Evolutionary conservation across 2,329 filamentous ascomycete genomes (phyloP), one percentile per base, ranked within the genome.

Genomic region (Diplocarpon rosae): DNA sequence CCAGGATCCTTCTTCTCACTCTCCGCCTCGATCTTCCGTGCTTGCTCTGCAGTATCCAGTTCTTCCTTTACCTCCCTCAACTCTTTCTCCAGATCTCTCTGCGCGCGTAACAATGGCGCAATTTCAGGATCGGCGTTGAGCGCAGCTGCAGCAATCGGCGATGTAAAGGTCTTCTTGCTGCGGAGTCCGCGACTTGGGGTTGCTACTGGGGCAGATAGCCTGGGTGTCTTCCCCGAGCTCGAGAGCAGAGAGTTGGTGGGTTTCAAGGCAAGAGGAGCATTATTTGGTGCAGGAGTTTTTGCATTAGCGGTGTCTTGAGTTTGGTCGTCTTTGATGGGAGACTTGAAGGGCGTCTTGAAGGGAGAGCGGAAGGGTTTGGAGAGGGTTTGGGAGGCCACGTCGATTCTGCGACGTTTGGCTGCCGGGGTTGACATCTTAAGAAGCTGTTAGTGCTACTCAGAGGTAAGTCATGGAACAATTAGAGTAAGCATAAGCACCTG

Each of bases 311-410:
- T 29, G 12, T 41, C 28, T 37, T 27, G 32, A 16, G 28, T n/a
- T 20, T 47, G 30, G 42, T 14, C 35, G 14, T 42, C 42, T 45
- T 45, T 48, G 10, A 41, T 8, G 5, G 54, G 55, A 10, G 56
- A 54, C 46, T 58, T 54, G 37, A 52, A 49, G 24, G 68, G 66
- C 31, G 67, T 70, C 52, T 72, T 74, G 49, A 83, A 71, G 12
- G 81, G 83, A 37, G 83, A 85, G 52, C 80, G 79, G 66, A 87
- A 87, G 0, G 83, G 83, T 58, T 80, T 83, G 50, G 73, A 72
- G 38, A 85, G 71, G 6, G 73, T 72, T n/a, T 68, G 69, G 16
- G 70, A 64, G 32, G 75, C 71, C 36, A 71, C 66, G 46, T 80
- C 71, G 50, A 82, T 65, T 52, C 78, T 75, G 48, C 80, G 78